Conservation (phyloP, 148 eudicot species). For the Rhododendron ovatum region DNA sequence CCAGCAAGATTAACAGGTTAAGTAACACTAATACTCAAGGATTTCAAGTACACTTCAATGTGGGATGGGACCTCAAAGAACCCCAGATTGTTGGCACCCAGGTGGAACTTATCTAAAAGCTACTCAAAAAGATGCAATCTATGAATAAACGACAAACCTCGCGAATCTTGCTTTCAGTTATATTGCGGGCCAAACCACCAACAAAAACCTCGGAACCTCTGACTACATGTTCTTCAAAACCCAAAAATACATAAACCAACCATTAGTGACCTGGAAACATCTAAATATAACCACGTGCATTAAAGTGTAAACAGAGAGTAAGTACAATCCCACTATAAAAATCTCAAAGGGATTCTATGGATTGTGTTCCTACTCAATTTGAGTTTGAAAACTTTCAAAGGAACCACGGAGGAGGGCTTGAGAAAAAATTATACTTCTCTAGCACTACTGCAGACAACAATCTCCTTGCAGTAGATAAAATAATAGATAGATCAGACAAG, state of each 20-base stretch:
- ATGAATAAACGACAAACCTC: constrained; percentile 21
- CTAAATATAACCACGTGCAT: not conserved
- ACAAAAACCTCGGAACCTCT: constrained; percentile 42
- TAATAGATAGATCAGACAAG: not conserved
- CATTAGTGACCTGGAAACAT: not conserved
- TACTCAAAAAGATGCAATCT: not conserved
- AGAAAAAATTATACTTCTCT: not conserved
- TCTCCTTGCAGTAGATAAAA: not conserved
- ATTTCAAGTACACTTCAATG: not conserved
- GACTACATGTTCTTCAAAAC: constrained; percentile 22
- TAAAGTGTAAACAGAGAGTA: no score
- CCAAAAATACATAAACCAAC: not conserved
- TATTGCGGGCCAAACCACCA: constrained; percentile 37
- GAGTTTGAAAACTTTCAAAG: not conserved
- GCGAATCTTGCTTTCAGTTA: constrained; percentile 30
- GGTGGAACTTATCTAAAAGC: not conserved
- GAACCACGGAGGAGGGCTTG: not conserved
- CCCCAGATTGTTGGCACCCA: not conserved
- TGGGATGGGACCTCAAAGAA: not conserved
- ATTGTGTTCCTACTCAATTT: not conserved
- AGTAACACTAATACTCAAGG: not conserved
- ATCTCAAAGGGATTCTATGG: not conserved
- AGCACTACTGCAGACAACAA: not conserved
- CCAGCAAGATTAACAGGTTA: not conserved
- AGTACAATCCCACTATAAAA: not conserved